Base-by-base conservation (phyloP, 2,329 filamentous ascomycete genomes). In the Dendryphion nanum region DNA sequence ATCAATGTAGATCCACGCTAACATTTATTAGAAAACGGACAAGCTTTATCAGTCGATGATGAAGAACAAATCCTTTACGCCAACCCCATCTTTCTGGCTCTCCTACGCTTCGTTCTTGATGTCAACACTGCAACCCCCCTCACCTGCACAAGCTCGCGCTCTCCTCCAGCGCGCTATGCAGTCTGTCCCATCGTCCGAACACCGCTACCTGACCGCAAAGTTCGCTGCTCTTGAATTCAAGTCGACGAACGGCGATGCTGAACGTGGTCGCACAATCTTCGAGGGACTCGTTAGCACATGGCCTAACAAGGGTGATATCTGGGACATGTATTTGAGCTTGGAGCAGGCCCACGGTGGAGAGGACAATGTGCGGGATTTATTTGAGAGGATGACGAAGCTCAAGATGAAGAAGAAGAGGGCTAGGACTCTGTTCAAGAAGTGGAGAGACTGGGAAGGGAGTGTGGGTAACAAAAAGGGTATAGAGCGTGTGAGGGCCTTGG, bases 31-130 rank as follows among this genome's bases (percentile, higher is more conserved):
- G 85, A 85, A 90, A 77, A 91, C 91, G 38, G 89, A 96, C 59
- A 80, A 78, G 16, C 78, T 97, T 51, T 97, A 96, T 72, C 85
- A 93, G 64, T 71, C 76, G 28, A 87, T 95, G 68, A 74, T 87
- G 55, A 94, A 93, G 73, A 96, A 94, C 70, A 90, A 89, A 44
- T 57, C 64, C 42, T 88, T 93, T 59, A 85, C 85, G 47, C 82
- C 83, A 49, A 81, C 83, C 5, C 83, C 87, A 7, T 79, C 83
- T 37, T 82, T 96, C 51, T 98, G 90, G 88, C 76, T 85, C 67
- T 96, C 97, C 73, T 97, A 96, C 68, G 91, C 90, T 17, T 85
- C 86, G 56, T 97, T 96, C 77, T 76, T 98, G 39, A 85, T 95
- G 70, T 82, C 85, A 42, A 86, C 81, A 1, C 70, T 80, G 42